Evolutionary conservation across 106 monocot genomes (phyloP).

Genomic region (Dioscorea zingiberensis): DNA sequence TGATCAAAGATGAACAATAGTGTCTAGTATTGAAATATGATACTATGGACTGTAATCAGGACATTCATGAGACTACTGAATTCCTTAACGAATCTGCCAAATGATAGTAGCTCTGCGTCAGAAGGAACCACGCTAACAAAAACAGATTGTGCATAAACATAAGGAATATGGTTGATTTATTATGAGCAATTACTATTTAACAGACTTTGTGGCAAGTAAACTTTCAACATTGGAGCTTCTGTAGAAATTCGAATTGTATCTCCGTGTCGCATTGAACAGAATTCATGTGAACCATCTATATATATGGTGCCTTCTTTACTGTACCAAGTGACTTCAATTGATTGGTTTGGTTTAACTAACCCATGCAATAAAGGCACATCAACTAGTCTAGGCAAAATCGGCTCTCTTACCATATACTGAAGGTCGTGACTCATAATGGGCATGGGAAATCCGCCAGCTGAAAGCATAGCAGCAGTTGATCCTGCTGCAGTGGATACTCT

Average conservation of each 20-base stretch:
- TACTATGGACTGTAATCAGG: too few relatives aligned
- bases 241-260: slow-evolving; percentile 60
- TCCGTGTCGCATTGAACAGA: slow-evolving; percentile 56
- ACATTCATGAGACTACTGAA: too few relatives aligned
- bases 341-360: slow-evolving; percentile 37
- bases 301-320: slow-evolving; percentile 69
- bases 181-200: slow-evolving; percentile 1
- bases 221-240: slow-evolving; percentile 65
- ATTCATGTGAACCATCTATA: slow-evolving; percentile 80
- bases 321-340: slow-evolving; percentile 53
- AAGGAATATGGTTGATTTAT: background rate
- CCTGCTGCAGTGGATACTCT: slow-evolving; percentile 83
- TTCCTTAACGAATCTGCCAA: too few relatives aligned
- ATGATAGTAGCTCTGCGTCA: too few relatives aligned
- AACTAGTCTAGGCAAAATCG: slow-evolving; percentile 36
- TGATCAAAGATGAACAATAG: too few relatives aligned
- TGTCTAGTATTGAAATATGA: too few relatives aligned
- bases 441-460: slow-evolving; percentile 83
- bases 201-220: slow-evolving; percentile 57
- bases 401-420: slow-evolving; percentile 94
- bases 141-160: too few relatives aligned
- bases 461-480: slow-evolving; percentile 96
- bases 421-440: slow-evolving; percentile 53
- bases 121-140: too few relatives aligned
- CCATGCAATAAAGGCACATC: slow-evolving; percentile 62